Evolutionary conservation across 441 rosid genomes (phyloP), one percentile per base, ranked within the genome.

Genomic region (Arabidopsis hybrid): DNA sequence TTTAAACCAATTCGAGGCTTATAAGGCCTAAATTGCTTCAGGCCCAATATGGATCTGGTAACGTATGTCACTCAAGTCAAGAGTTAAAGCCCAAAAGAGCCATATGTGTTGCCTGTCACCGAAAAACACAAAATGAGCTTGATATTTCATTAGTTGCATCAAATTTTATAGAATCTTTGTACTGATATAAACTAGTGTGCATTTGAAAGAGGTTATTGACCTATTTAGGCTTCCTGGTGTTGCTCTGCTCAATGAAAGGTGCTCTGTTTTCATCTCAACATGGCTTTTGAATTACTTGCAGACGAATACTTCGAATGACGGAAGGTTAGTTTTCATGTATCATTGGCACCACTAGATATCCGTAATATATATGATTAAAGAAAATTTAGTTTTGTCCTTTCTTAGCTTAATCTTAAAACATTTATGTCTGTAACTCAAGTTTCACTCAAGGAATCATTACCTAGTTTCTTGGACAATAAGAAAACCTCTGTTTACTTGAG

Each of bases 401-500:
- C 26, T 21, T 21, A 21, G 68, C 49, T 62, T 55, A 32, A 67
- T 75, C 72, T 74, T 75, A 16, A 72, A 32, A 67, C 42, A 43
- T 42, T 14, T 31, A 10, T 40, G 55, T 72, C n/a, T 61, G 63
- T 34, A 42, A 38, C 43, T 29, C 51, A 71, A 58, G 63, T 64
- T 64, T 55, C 50, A 45, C 50, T 21, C 31, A 26, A 57, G 4
- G n/a, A 45, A 21, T 16, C 31, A 42, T 13, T 42, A 60, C 46
- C 34, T 12, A 43, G 34, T 73, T 45, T 56, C 69, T 53, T 62
- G 13, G 75, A 60, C n/a, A 43, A 50, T 67, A 77, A 70, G 57
- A 34, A 72, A 64, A 67, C 47, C 59, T 50, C 38, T 47, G 65
- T 6, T 60, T 69, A 36, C 66, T 72, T 69, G 67, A 63, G 17